phyloP scores from a whole-genome alignment of 768 basidiomycete genomes.

The Mycena rosella region DNA sequence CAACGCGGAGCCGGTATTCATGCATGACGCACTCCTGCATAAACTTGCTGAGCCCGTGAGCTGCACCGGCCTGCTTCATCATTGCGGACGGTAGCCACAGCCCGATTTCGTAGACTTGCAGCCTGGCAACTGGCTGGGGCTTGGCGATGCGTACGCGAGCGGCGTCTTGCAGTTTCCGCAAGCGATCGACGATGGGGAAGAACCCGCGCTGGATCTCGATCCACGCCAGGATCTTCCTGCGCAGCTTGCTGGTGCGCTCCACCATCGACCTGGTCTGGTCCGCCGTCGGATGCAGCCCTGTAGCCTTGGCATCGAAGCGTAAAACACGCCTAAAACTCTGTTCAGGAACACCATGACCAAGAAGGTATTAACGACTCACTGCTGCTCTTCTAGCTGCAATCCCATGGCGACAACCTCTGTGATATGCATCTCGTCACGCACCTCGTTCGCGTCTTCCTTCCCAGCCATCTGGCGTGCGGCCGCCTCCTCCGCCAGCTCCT shows the following conservation, averaged over 20 bases:
- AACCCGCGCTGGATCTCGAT: not conserved
- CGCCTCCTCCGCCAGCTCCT: not conserved
- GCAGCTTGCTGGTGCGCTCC: slow-evolving; percentile 13
- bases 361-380: slow-evolving; percentile 11
- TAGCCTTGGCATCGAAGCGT: not conserved
- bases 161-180: not conserved
- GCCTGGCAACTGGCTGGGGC: not conserved
- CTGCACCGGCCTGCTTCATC: no score
- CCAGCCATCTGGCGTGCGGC: not conserved
- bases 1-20: slow-evolving; percentile 40
- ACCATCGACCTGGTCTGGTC: slow-evolving; percentile 34
- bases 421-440: slow-evolving; percentile 24
- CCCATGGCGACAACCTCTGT: slow-evolving; percentile 29
- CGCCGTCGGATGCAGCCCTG: slow-evolving; percentile 33
- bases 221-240: slow-evolving; percentile 8
- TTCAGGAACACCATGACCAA: not conserved
- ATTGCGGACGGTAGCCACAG: slow-evolving; percentile 43
- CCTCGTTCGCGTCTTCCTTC: not conserved
- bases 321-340: not conserved
- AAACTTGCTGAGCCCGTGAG: not conserved
- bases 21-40: slow-evolving; percentile 19
- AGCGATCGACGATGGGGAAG: not conserved
- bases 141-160: not conserved
- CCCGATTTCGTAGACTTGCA: not conserved
- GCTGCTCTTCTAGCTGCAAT: slow-evolving; percentile 33